These are phyloP conservation scores for Corymbia citriodora DNA, from an alignment of 441 rosid genomes.

Conservation along the genomic window DNA sequence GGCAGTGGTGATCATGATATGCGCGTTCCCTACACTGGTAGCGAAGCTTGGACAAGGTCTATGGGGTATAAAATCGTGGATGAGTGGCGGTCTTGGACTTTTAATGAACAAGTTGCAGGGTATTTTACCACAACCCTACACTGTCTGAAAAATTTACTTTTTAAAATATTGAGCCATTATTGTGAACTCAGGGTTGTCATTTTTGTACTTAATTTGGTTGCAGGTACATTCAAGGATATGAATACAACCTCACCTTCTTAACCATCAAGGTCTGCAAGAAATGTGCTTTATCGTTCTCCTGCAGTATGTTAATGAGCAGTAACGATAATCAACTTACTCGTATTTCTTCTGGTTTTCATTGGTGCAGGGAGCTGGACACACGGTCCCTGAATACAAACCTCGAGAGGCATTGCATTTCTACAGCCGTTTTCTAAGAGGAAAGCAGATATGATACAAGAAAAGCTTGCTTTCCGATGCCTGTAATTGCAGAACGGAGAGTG, in stretches of 20 bases:
- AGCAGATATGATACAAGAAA: conserved; percentile 24
- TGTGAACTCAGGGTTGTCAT: background rate
- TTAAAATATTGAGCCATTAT: background rate
- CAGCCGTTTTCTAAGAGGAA: conserved; percentile 59
- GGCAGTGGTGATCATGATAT: conserved; percentile 90
- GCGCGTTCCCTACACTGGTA: conserved; percentile 90
- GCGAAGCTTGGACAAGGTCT: conserved; percentile 92
- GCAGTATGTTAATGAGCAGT: background rate
- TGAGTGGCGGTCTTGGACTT: conserved; percentile 85
- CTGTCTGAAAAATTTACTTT: background rate
- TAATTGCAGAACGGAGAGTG: background rate
- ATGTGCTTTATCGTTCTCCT: background rate
- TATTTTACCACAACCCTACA: conserved; percentile 8
- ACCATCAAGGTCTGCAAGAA: conserved; percentile 57
- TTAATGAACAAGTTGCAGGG: conserved; percentile 70
- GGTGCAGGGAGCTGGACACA: conserved; percentile 84
- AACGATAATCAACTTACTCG: background rate
- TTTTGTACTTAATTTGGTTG: background rate
- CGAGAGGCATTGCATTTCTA: conserved; percentile 70
- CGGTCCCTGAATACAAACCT: conserved; percentile 89
- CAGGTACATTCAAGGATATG: conserved; percentile 76
- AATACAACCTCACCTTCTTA: conserved; percentile 69
- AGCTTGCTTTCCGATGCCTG: background rate
- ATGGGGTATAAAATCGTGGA: conserved; percentile 70
- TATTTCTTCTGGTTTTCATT: background rate